Conservation (phyloP, 768 basidiomycete species). For the Coprinopsis marcescibilis region DNA sequence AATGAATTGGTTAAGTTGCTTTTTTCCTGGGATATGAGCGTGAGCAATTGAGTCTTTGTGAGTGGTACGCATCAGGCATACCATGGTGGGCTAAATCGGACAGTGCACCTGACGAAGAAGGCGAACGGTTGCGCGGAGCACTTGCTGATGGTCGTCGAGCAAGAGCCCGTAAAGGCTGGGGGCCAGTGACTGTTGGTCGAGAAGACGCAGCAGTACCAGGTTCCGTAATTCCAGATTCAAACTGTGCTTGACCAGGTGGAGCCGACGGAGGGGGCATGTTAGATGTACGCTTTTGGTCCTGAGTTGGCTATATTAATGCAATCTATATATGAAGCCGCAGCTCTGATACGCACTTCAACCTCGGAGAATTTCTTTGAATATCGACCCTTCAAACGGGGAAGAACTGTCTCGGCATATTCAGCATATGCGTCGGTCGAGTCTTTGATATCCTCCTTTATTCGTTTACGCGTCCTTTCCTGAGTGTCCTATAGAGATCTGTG, state of each 20-base stretch:
- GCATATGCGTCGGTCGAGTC: slow-evolving; percentile 69
- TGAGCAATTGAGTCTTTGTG: not conserved
- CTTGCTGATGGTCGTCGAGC: slow-evolving; percentile 69
- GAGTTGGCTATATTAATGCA: slow-evolving; percentile 1
- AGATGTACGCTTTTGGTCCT: slow-evolving; percentile 74
- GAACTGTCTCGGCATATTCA: slow-evolving; percentile 73
- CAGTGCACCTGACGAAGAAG: slow-evolving; percentile 76
- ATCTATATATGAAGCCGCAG: not conserved
- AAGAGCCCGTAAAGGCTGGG: slow-evolving; percentile 70
- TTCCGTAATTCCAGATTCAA: too few species aligned
- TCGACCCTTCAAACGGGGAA: slow-evolving; percentile 73
- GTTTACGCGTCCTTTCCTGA: slow-evolving; percentile 86
- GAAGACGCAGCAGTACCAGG: slow-evolving; percentile 41
- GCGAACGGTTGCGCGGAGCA: slow-evolving; percentile 64
- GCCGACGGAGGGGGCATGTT: too few species aligned
- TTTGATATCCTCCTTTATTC: slow-evolving; percentile 88
- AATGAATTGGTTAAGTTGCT: slow-evolving; percentile 79
- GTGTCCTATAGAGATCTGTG: slow-evolving; percentile 57
- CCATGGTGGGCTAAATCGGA: slow-evolving; percentile 87
- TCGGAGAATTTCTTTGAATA: slow-evolving; percentile 86
- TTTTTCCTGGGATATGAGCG: slow-evolving; percentile 52
- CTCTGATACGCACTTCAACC: slow-evolving; percentile 56
- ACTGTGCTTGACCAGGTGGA: too few species aligned
- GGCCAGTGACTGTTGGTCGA: slow-evolving; percentile 56
- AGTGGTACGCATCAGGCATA: slow-evolving; percentile 17